phyloP scores from a whole-genome alignment of 768 basidiomycete species.

The Mycena filopes region DNA sequence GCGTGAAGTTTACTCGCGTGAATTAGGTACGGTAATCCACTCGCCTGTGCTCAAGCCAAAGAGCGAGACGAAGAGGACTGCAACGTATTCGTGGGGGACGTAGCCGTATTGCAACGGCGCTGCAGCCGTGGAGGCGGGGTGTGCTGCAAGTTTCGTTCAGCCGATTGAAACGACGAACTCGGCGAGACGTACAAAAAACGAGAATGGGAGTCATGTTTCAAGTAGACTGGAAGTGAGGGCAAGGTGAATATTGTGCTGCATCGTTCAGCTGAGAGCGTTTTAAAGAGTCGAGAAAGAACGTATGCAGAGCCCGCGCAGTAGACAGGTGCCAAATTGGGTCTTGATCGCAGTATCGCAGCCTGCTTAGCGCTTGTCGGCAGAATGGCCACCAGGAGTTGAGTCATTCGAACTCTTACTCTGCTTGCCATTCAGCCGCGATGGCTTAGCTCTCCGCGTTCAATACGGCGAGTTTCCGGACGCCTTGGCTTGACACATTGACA shows the following conservation, averaged over 20 bases:
- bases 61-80: neutral
- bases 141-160: neutral
- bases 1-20: too few relatives aligned
- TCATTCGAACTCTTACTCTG: neutral
- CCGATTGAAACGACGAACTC: neutral
- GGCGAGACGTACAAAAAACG: neutral
- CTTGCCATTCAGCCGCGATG: constrained; percentile 9
- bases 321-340: neutral
- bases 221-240: too few relatives aligned
- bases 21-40: neutral
- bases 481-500: too few relatives aligned
- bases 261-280: too few relatives aligned
- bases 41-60: neutral
- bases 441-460: neutral
- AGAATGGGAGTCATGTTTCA: neutral
- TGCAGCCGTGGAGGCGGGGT: neutral
- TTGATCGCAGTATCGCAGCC: neutral
- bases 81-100: neutral
- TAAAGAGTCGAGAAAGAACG: too few relatives aligned
- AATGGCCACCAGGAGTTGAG: constrained; percentile 7
- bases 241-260: too few relatives aligned
- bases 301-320: neutral
- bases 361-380: neutral
- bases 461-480: too few relatives aligned
- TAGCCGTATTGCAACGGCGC: constrained; percentile 3